These are phyloP conservation scores for Malassezia japonica DNA, from an alignment of 1,284 basidiomycete species.

Conservation along the genomic window DNA sequence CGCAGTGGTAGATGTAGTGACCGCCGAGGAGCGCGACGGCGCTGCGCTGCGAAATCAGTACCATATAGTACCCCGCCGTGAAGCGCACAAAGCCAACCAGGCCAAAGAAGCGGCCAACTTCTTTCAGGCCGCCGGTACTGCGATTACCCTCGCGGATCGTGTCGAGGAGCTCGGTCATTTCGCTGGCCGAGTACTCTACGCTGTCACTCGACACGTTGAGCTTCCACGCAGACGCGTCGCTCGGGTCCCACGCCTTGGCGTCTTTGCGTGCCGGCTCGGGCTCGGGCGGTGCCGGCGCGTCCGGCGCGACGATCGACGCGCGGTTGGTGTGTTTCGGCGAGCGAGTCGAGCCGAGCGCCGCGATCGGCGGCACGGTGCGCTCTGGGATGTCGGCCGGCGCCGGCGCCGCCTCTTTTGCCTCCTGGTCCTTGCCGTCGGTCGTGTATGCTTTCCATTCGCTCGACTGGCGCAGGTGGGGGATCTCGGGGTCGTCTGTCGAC, in stretches of 20 bases:
- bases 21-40: constrained; percentile 89
- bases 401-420: neutral
- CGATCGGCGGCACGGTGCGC: constrained; percentile 10
- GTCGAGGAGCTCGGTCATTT: constrained; percentile 79
- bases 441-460: constrained; percentile 6
- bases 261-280: neutral
- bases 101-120: constrained; percentile 54
- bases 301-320: neutral
- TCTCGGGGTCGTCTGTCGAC: constrained; percentile 5
- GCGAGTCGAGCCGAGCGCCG: constrained; percentile 3
- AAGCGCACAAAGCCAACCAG: constrained; percentile 55
- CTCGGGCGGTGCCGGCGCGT: neutral
- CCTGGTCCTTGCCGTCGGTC: neutral
- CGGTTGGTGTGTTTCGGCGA: neutral
- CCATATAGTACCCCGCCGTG: constrained; percentile 47
- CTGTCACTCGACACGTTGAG: constrained; percentile 39
- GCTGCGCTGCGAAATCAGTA: constrained; percentile 72
- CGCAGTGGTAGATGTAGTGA: constrained; percentile 94
- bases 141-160: constrained; percentile 93
- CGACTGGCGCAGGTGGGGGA: constrained; percentile 6
- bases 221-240: constrained; percentile 21
- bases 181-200: constrained; percentile 66
- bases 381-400: neutral
- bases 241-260: neutral
- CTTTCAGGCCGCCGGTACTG: constrained; percentile 73